Percentiles rank a stretch among this genome's conserved stretches.
Conservation (phyloP, 176 grass and related monocot species). For the Alopecurus myosuroides region DNA sequence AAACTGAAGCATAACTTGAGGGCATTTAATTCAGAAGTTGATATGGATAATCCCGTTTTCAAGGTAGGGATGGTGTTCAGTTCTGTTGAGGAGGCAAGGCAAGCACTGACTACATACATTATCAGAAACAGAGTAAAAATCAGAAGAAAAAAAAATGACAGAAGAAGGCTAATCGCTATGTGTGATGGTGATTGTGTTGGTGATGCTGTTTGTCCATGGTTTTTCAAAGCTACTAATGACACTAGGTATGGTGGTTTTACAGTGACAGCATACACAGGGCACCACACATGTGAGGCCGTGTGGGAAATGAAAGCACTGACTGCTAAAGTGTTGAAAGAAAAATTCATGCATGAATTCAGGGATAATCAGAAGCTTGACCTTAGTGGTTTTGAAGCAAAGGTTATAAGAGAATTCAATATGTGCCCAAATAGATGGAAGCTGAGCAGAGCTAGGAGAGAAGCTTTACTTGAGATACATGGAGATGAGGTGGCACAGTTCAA, state of each 20-base stretch:
- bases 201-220: neutral
- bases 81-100: neutral
- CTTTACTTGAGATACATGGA: neutral
- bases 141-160: neutral
- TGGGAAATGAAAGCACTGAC: neutral
- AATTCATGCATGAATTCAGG: neutral
- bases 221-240: neutral
- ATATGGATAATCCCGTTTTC: too few relatives aligned
- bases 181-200: neutral
- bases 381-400: neutral
- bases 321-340: neutral
- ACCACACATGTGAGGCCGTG: neutral
- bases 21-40: too few relatives aligned
- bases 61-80: neutral
- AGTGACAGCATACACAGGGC: neutral
- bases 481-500: neutral
- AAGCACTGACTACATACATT: neutral
- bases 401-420: neutral
- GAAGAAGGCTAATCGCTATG: neutral
- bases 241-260: neutral
- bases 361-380: neutral
- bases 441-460: neutral
- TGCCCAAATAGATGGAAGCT: neutral
- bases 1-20: too few relatives aligned
- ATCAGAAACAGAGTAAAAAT: neutral